Percentiles rank a stretch among this genome's conserved stretches.
Conservation (phyloP, 1,139 yeast genomes). For the Magnusiomyces magnusii region DNA sequence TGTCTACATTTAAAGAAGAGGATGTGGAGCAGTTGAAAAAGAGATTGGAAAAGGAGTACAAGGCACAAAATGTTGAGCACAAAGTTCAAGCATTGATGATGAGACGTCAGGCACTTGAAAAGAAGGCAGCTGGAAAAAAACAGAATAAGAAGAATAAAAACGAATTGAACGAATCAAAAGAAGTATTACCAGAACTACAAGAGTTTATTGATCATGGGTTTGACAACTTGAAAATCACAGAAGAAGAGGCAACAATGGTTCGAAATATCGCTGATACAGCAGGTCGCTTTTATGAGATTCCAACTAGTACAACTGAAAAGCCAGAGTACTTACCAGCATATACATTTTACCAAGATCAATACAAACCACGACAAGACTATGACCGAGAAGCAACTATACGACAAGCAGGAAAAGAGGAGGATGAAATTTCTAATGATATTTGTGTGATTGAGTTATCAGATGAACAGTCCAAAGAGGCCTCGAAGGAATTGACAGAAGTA, state of each 20-base stretch:
- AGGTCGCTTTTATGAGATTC: background rate
- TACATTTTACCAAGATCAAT: background rate
- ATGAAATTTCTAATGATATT: no score
- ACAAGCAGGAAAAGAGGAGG: background rate
- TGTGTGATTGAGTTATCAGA: no score
- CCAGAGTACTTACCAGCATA: slow-evolving; percentile 1
- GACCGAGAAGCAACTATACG: background rate
- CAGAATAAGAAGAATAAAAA: slow-evolving; percentile 6
- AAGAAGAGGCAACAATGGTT: background rate
- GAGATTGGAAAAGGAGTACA: background rate
- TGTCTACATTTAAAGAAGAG: slow-evolving; percentile 16
- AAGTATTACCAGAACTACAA: background rate
- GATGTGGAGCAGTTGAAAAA: slow-evolving; percentile 16
- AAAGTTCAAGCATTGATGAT: slow-evolving; percentile 22
- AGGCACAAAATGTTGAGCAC: slow-evolving; percentile 20
- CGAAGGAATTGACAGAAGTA: background rate
- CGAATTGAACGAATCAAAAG: background rate
- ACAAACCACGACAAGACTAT: background rate
- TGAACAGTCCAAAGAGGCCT: no score
- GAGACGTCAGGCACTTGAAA: slow-evolving; percentile 22
- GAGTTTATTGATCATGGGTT: background rate
- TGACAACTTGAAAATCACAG: background rate
- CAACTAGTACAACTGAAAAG: background rate
- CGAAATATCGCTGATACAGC: background rate
- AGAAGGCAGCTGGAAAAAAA: slow-evolving; percentile 14